These are phyloP conservation scores for Lecanicillium sp. DNA, from an alignment of 2,329 filamentous ascomycete species.

Conservation along the genomic window DNA sequence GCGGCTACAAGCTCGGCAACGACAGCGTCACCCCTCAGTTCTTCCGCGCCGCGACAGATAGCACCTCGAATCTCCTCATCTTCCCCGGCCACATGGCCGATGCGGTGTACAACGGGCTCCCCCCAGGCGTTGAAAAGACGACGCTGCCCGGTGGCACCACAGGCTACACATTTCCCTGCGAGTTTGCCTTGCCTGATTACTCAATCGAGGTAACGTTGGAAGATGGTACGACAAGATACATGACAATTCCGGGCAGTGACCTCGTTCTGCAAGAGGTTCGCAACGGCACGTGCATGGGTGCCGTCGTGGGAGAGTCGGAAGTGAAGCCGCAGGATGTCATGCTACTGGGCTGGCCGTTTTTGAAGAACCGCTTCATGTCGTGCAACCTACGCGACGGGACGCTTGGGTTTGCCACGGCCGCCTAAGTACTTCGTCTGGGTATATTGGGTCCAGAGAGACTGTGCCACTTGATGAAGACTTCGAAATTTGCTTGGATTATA, in stretches of 20 bases:
- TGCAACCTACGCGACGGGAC: neutral
- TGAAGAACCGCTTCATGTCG: neutral
- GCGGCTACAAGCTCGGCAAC: neutral
- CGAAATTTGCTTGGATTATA: too few relatives aligned
- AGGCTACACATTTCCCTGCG: neutral
- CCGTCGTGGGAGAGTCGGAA: neutral
- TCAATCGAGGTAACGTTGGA: neutral
- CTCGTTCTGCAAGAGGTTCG: neutral
- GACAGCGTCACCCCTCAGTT: neutral
- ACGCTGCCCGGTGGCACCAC: neutral
- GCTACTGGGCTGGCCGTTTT: neutral
- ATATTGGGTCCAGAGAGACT: too few relatives aligned
- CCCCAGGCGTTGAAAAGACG: neutral
- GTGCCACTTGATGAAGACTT: too few relatives aligned
- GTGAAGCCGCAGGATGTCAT: neutral
- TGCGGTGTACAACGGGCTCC: neutral
- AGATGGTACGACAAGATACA: neutral
- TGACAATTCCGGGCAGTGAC: neutral
- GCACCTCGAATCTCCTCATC: neutral
- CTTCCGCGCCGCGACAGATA: neutral
- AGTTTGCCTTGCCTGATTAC: neutral
- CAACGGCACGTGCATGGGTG: neutral
- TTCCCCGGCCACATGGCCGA: neutral
- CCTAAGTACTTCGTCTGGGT: too few relatives aligned
- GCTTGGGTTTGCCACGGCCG: neutral